A percentile compares a stretch with the other conserved stretches of the same genome.
These are phyloP conservation scores for Cystoderma amianthinum DNA, from an alignment of 768 basidiomycete genomes.

Conservation along the genomic window DNA sequence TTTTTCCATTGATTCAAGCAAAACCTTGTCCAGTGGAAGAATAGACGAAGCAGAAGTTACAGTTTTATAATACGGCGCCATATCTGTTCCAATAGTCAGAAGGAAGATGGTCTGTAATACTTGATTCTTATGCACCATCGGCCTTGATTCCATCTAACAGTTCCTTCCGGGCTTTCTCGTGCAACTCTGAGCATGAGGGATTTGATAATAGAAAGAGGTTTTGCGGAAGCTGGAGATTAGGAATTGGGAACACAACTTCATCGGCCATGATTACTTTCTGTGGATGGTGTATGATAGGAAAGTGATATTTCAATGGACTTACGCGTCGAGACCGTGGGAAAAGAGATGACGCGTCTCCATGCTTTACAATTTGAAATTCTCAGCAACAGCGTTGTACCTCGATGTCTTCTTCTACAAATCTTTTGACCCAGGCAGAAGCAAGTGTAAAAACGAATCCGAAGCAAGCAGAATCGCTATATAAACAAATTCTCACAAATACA, in stretches of 20 bases:
- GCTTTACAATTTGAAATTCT: slow-evolving; percentile 2
- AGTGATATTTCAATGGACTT: not conserved
- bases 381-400: slow-evolving; percentile 5
- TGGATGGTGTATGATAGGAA: not conserved
- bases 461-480: slow-evolving; percentile 71
- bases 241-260: slow-evolving; percentile 78
- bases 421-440: slow-evolving; percentile 53
- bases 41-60: slow-evolving; percentile 43
- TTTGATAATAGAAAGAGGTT: slow-evolving; percentile 70
- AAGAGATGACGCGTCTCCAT: slow-evolving; percentile 26
- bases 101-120: too few relatives aligned
- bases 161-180: slow-evolving; percentile 55
- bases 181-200: slow-evolving; percentile 51
- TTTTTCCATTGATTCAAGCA: slow-evolving; percentile 56
- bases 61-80: slow-evolving; percentile 76
- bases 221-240: slow-evolving; percentile 79
- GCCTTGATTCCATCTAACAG: slow-evolving; percentile 71
- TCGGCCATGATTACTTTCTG: slow-evolving; percentile 55
- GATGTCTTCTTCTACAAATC: slow-evolving; percentile 28
- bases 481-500: slow-evolving; percentile 49
- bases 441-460: slow-evolving; percentile 38
- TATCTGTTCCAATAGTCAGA: slow-evolving; percentile 35
- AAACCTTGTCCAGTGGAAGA: slow-evolving; percentile 39
- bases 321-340: slow-evolving; percentile 29
- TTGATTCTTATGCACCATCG: slow-evolving; percentile 56